Conservation (phyloP, 2,329 filamentous ascomycete species). For the Alternaria gaisen region DNA sequence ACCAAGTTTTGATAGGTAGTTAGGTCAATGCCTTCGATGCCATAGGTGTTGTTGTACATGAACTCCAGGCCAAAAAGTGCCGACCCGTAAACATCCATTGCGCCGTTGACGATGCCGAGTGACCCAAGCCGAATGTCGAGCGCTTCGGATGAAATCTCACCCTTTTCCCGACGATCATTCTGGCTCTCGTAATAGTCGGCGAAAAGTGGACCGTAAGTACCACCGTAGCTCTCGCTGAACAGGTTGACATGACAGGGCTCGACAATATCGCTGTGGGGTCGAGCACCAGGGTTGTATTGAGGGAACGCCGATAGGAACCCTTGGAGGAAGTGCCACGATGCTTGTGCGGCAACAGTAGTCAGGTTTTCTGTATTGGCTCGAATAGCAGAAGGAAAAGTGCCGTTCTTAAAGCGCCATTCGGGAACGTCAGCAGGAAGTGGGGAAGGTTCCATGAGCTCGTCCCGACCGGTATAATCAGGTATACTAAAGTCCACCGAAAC, state of each 20-base stretch:
- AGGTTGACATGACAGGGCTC: slow-evolving; percentile 67
- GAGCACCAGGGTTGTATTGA: slow-evolving; percentile 62
- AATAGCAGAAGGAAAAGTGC: slow-evolving; percentile 70
- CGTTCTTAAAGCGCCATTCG: slow-evolving; percentile 63
- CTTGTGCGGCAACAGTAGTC: slow-evolving; percentile 64
- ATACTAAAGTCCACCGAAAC: slow-evolving; percentile 32
- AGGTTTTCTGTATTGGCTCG: slow-evolving; percentile 62
- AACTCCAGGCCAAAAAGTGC: slow-evolving; percentile 65
- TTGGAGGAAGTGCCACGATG: slow-evolving; percentile 72
- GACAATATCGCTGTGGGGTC: slow-evolving; percentile 44
- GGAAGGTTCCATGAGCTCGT: slow-evolving; percentile 36
- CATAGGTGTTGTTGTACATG: slow-evolving; percentile 72
- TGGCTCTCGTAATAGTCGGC: slow-evolving; percentile 67
- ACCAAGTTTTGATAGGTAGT: slow-evolving; percentile 59
- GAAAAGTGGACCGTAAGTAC: slow-evolving; percentile 74
- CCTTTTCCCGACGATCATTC: slow-evolving; percentile 65
- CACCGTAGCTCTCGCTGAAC: slow-evolving; percentile 75
- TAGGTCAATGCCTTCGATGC: slow-evolving; percentile 64
- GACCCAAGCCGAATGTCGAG: slow-evolving; percentile 69
- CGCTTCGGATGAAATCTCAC: slow-evolving; percentile 60
- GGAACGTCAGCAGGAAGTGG: slow-evolving; percentile 37
- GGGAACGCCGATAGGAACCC: slow-evolving; percentile 68
- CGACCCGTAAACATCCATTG: slow-evolving; percentile 72
- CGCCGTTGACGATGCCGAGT: slow-evolving; percentile 75
- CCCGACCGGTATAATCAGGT: background rate